Base-by-base conservation (phyloP, 1,284 basidiomycete species). In the Cutaneotrichosporon spelunceum region DNA sequence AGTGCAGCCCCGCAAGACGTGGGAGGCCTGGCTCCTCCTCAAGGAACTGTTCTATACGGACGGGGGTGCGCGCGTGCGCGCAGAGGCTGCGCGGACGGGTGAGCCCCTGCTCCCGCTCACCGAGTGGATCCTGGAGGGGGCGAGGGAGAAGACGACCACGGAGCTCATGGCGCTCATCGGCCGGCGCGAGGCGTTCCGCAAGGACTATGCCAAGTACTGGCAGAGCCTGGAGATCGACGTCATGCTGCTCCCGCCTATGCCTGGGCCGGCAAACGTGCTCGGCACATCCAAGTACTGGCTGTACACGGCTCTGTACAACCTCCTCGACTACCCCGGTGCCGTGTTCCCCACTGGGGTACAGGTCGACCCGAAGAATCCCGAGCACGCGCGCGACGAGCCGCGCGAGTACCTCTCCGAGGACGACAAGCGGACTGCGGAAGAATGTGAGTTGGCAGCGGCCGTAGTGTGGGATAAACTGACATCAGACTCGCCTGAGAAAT, bases 291-390 rank as follows among this genome's bases (percentile, higher is more conserved):
- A 69, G 60, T 74, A 76, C 58, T 76, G 76, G 70, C 56, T 60
- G 27, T 89, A 88, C 69, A 88, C 88, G 0, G 79, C 81, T 70
- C 60, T 85, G 26, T 89, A 83, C 82, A 91, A 89, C 70, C 72
- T 82, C 9, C 80, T 89, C 33, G 89, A 91, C 72, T 88, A 85
- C 68, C 82, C 88, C 0, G 82, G 83, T 3, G 80, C 85, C 16
- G 79, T 84, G 6, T 83, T 92, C 66, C 90, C 90, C 0, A 86
- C 87, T 1, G 83, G 85, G 0, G 65, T 68, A 56, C 81, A 24
- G 30, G 69, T 66, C 45, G 59, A 59, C 49, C 53, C 59, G 11
- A 56, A 48, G 19, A 60, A 66, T 44, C 29, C 39, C 3, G 57
- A 34, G 3, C 50, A 53, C 16, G 53, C 47, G 11, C n/a, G 23